A percentile compares a stretch with the other conserved stretches of the same genome.
These are phyloP conservation scores for Chiua sp. DNA, from an alignment of 1,284 basidiomycete species.

Conservation along the genomic window DNA sequence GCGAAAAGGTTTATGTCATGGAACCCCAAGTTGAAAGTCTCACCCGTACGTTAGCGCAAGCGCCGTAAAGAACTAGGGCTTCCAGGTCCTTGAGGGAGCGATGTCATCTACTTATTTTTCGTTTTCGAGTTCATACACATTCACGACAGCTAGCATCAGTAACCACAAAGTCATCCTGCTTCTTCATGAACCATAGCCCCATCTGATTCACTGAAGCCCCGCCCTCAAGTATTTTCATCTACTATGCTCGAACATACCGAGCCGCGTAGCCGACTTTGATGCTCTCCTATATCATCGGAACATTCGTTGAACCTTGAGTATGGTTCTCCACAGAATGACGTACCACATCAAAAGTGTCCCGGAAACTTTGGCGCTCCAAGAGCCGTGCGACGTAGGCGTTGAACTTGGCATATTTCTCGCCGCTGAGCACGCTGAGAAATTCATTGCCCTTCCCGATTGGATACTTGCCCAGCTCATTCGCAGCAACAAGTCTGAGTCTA, in stretches of 20 bases:
- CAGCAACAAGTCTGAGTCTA: slow-evolving; percentile 29
- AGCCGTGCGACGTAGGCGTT: slow-evolving; percentile 35
- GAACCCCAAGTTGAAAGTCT: too few species aligned
- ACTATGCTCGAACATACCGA: slow-evolving; percentile 3
- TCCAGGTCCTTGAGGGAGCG: too few species aligned
- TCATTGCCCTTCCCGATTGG: slow-evolving; percentile 33
- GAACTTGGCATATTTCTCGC: slow-evolving; percentile 36
- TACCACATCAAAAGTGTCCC: slow-evolving; percentile 39
- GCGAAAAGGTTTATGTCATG: too few species aligned
- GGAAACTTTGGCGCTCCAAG: slow-evolving; percentile 33
- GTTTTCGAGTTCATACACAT: too few species aligned
- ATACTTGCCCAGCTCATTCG: slow-evolving; percentile 40
- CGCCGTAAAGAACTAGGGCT: too few species aligned
- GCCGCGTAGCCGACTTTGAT: slow-evolving; percentile 3
- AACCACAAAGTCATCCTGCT: too few species aligned
- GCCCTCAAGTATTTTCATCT: background rate
- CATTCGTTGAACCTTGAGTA: background rate
- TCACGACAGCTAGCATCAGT: too few species aligned
- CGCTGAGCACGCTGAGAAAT: slow-evolving; percentile 29
- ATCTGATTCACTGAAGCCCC: background rate
- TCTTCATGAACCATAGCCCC: too few species aligned
- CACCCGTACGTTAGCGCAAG: too few species aligned
- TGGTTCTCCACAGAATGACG: background rate
- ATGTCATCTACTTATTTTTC: too few species aligned
- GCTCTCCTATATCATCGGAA: slow-evolving; percentile 14